Evolutionary conservation across 768 basidiomycete genomes (phyloP).

Genomic region (Termitomyces sp.): DNA sequence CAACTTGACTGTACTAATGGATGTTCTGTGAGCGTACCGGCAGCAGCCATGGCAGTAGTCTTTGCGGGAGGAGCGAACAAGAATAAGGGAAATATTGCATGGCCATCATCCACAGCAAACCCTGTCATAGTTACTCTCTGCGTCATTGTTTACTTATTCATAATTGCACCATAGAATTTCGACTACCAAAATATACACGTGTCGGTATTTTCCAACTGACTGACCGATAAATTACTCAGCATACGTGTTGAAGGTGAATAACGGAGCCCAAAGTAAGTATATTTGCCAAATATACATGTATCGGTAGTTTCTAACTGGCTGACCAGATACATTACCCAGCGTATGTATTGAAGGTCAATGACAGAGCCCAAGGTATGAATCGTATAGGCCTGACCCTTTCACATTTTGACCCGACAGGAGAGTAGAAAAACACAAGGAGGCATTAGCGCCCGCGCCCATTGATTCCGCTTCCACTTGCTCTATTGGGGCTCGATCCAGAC

Average conservation of each 20-base stretch:
- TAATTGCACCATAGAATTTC: not conserved
- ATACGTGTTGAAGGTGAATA: not conserved
- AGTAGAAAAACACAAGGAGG: not conserved
- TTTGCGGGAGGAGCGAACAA: slow-evolving; percentile 20
- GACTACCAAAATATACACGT: not conserved
- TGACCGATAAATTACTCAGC: not conserved
- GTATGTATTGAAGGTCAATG: not conserved
- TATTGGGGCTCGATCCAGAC: slow-evolving; percentile 8
- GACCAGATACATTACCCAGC: not conserved
- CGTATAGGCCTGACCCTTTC: not conserved
- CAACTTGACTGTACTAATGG: slow-evolving; percentile 35
- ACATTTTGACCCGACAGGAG: not conserved
- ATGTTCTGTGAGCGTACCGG: slow-evolving; percentile 41
- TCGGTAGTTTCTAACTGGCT: not conserved
- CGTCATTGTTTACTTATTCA: not conserved
- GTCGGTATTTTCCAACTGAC: not conserved
- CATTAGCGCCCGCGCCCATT: slow-evolving; percentile 7
- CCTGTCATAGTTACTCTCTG: not conserved
- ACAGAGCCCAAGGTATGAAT: not conserved
- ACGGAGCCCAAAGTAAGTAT: not conserved
- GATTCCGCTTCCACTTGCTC: slow-evolving; percentile 7
- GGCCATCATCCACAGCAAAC: not conserved
- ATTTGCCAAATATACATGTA: too few species aligned
- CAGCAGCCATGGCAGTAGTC: slow-evolving; percentile 43
- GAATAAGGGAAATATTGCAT: not conserved